Percentiles rank a stretch among this genome's conserved stretches.
phyloP scores from a whole-genome alignment of 2,329 filamentous ascomycete species.

The Rhytidhysteron rufulum region DNA sequence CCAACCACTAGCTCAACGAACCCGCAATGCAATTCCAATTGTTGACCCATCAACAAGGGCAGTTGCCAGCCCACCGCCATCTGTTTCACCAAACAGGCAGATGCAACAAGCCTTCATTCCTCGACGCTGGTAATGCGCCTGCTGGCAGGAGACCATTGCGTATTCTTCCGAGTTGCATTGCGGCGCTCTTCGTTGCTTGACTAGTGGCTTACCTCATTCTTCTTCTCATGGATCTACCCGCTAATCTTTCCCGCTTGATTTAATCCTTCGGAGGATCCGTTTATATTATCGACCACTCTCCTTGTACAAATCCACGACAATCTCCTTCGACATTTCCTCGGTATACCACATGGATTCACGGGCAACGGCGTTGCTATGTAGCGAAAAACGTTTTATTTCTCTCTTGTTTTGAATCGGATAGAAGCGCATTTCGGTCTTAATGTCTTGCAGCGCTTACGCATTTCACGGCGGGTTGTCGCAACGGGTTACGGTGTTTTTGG shows the following conservation, averaged over 20 bases:
- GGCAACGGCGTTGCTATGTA: constrained; percentile 40
- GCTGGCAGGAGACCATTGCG: constrained; percentile 28
- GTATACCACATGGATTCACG: constrained; percentile 35
- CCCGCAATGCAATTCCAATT: constrained; percentile 94
- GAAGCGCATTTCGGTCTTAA: constrained; percentile 33
- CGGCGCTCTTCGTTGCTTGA: constrained; percentile 35
- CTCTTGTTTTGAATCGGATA: constrained; percentile 26
- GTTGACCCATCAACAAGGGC: constrained; percentile 92
- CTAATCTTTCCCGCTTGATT: constrained; percentile 33
- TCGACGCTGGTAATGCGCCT: constrained; percentile 46
- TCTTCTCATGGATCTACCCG: constrained; percentile 34
- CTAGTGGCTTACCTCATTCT: constrained; percentile 36
- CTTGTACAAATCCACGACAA: constrained; percentile 41
- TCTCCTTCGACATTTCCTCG: constrained; percentile 37
- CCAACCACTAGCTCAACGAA: constrained; percentile 83
- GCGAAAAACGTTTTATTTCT: constrained; percentile 24
- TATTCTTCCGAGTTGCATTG: constrained; percentile 25
- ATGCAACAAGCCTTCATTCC: constrained; percentile 55
- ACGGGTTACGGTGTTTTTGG: constrained; percentile 27
- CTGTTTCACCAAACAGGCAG: constrained; percentile 59
- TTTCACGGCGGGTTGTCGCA: constrained; percentile 35
- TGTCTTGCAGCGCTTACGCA: constrained; percentile 37
- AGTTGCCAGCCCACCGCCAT: constrained; percentile 82
- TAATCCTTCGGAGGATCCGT: constrained; percentile 36
- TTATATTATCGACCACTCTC: constrained; percentile 38